These are phyloP conservation scores for Synchytrium microbalum DNA, from an alignment of 371 early-diverging fungal species.

Conservation along the genomic window DNA sequence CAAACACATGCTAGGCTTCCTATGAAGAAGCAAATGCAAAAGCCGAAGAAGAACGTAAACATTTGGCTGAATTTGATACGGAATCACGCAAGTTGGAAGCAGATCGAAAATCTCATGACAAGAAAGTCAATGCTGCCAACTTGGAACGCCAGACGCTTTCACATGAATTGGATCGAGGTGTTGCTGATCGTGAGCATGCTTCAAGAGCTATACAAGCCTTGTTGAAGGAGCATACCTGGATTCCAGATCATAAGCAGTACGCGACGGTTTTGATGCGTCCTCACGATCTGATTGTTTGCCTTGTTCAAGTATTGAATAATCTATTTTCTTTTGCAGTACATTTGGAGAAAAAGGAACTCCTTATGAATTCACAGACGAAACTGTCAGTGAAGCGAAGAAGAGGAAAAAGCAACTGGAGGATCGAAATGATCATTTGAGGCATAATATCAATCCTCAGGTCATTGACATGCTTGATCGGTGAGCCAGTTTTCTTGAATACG, in stretches of 20 bases:
- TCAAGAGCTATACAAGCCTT: slow-evolving; percentile 43
- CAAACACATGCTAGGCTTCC: background rate
- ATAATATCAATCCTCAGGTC: slow-evolving; percentile 86
- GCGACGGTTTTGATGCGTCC: background rate
- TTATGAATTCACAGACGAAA: slow-evolving; percentile 70
- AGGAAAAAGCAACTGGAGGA: slow-evolving; percentile 62
- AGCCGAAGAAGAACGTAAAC: slow-evolving; percentile 34
- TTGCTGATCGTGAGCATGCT: slow-evolving; percentile 54
- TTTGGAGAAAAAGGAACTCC: slow-evolving; percentile 75
- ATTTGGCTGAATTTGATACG: slow-evolving; percentile 45
- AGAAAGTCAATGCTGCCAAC: slow-evolving; percentile 50
- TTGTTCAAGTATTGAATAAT: background rate
- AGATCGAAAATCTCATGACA: slow-evolving; percentile 52
- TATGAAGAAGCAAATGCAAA: slow-evolving; percentile 23
- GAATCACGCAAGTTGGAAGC: slow-evolving; percentile 58
- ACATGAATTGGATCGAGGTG: slow-evolving; percentile 62
- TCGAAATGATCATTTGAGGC: slow-evolving; percentile 67
- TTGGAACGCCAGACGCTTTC: slow-evolving; percentile 58
- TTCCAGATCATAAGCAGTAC: slow-evolving; percentile 69
- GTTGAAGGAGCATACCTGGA: slow-evolving; percentile 73
- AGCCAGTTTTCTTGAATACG: slow-evolving; percentile 7
- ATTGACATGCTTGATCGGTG: slow-evolving; percentile 90
- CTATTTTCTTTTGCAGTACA: slow-evolving; percentile 23
- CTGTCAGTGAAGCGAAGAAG: slow-evolving; percentile 61
- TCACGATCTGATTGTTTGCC: background rate